Evolutionary conservation across 768 basidiomycete species (phyloP).

Genomic region (Lactifluus subvellereus): DNA sequence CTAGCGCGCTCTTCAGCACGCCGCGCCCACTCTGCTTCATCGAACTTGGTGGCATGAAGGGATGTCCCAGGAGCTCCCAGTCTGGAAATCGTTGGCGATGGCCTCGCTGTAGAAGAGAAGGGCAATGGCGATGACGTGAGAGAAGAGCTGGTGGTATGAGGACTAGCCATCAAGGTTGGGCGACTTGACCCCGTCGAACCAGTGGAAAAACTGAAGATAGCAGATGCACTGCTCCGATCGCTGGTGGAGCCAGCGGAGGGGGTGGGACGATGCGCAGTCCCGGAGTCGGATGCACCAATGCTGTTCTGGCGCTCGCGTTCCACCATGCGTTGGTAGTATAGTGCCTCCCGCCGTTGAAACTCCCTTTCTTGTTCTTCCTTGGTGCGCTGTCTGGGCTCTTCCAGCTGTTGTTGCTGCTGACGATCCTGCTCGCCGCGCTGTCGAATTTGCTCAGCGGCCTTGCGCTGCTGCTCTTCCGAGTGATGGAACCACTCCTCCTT

Average conservation of each 20-base stretch:
- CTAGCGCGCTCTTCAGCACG: constrained; percentile 58
- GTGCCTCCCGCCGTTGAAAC: too few species aligned
- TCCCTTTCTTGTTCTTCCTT: constrained; percentile 30
- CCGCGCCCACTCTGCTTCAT: constrained; percentile 55
- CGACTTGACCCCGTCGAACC: too few species aligned
- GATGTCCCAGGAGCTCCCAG: constrained; percentile 22
- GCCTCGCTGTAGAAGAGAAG: constrained; percentile 10
- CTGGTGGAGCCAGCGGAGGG: too few species aligned
- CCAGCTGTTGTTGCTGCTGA: constrained; percentile 30
- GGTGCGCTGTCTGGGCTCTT: constrained; percentile 28
- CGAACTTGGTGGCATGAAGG: constrained; percentile 22
- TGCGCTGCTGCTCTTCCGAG: constrained; percentile 33
- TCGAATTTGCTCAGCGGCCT: constrained; percentile 30
- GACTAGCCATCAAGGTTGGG: too few species aligned
- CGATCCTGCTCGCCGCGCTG: constrained; percentile 21
- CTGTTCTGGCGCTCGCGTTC: constrained; percentile 29
- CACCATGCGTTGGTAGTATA: constrained; percentile 16
- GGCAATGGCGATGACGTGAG: constrained; percentile 12
- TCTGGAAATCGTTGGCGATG: constrained; percentile 11
- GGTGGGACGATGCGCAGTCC: constrained; percentile 27
- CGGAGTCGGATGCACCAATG: constrained; percentile 17
- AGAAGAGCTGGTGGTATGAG: constrained; percentile 4
- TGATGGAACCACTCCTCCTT: constrained; percentile 26
- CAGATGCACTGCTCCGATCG: too few species aligned
- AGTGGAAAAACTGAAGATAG: constrained; percentile 21